Evolutionary conservation across 768 basidiomycete genomes (phyloP).

Genomic region (Trametes cingulata): DNA sequence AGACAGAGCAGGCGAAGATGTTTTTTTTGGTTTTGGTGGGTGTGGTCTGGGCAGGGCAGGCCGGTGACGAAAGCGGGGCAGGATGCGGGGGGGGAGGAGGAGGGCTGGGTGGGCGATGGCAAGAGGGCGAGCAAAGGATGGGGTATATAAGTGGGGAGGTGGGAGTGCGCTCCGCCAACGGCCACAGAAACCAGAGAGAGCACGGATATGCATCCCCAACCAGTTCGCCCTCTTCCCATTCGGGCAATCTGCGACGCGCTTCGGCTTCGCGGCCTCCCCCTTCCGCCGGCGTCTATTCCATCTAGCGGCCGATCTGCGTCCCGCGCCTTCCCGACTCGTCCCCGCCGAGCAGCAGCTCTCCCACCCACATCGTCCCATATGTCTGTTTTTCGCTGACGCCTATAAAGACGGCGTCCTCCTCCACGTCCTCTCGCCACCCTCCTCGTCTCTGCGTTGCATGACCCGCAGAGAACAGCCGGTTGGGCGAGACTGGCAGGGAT

Average conservation of each 20-base stretch:
- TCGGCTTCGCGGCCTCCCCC: background rate
- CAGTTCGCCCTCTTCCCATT: background rate
- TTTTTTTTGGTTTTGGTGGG: background rate
- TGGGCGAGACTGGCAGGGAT: background rate
- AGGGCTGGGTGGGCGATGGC: background rate
- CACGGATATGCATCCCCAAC: background rate
- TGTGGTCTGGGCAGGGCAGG: background rate
- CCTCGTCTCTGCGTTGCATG: background rate
- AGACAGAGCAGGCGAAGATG: background rate
- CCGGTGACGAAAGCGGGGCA: background rate
- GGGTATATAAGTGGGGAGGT: slow-evolving; percentile 15
- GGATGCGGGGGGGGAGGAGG: background rate
- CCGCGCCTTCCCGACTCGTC: background rate
- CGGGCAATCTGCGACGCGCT: background rate
- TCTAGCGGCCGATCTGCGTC: too few relatives aligned
- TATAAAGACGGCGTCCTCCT: background rate
- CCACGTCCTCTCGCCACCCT: background rate
- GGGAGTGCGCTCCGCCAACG: background rate
- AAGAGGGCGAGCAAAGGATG: background rate
- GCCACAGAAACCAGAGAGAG: too few relatives aligned
- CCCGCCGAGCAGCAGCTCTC: background rate
- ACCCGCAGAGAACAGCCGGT: background rate
- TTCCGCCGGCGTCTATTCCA: background rate
- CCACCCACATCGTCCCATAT: slow-evolving; percentile 4
- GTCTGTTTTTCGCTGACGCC: slow-evolving; percentile 2